Evolutionary conservation across 768 basidiomycete genomes (phyloP), one percentile per base, ranked within the genome.

Genomic region (Boletus fagicola): DNA sequence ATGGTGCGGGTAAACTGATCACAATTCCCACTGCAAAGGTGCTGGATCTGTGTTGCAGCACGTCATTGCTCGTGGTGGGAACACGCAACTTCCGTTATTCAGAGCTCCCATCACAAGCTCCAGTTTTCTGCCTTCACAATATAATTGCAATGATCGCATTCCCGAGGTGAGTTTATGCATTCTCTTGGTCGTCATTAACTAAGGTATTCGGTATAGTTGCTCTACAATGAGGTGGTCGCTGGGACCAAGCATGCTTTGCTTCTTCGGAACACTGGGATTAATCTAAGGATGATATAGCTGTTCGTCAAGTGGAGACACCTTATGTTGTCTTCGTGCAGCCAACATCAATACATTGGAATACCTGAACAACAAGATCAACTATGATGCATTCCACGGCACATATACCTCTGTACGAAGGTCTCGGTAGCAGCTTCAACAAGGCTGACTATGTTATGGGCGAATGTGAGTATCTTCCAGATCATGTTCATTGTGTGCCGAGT

Each of bases 11-110:
- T 26, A 22, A 20, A n/a, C 1, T 15, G 13, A 30, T 38, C 18
- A 18, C 36, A 6, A 28, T 4, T 16, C 20, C 48, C 15, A 16
- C 33, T 35, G 44, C 18, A 31, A 47, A 57, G 57, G 57, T 3
- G 56, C 2, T 12, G 58, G 58, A n/a, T 59, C 56, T 7, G 56
- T 59, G 39, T 13, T 59, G 22, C 58, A 59, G 20, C 58, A 59
- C 7, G 22, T 59, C 16, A n/a, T 59, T 42, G 49, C 56, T 1
- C 38, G 54, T 6, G 51, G 46, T 18, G 51, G 51, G 8, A 50
- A 51, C 30, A 61, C 59, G 0, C 59, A 55, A 9, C 52, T 48
- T 22, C 48, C 59, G 9, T 20, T 51, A 20, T 61, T 56, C 33
- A 35, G 22, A 45, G 53, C 43, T 46, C 59, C 48, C 5, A 61